phyloP scores from a whole-genome alignment of 2,329 filamentous ascomycete genomes.

The Grosmannia penicillata region DNA sequence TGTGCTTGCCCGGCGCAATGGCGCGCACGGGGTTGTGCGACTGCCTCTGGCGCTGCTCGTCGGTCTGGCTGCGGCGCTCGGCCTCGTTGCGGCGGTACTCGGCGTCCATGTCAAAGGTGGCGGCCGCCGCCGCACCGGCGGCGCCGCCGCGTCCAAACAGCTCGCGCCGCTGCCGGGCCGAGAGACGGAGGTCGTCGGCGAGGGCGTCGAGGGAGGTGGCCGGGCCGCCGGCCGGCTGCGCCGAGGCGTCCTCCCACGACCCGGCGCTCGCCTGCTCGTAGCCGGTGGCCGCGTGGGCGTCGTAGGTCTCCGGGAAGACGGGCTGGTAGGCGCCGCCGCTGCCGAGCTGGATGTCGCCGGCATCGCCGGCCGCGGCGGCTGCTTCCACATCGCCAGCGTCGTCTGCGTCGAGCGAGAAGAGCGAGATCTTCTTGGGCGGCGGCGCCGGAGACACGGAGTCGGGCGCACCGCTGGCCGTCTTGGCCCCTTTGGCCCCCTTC shows the following conservation, averaged over 20 bases:
- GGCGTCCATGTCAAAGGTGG: constrained; percentile 77
- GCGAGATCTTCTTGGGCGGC: constrained; percentile 47
- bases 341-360: constrained; percentile 1
- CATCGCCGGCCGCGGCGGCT: constrained; percentile 10
- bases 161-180: constrained; percentile 61
- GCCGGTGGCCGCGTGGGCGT: constrained; percentile 19
- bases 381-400: constrained; percentile 30
- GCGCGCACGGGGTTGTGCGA: constrained; percentile 70
- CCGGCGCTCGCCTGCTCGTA: constrained; percentile 16
- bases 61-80: constrained; percentile 53
- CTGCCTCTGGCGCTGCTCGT: constrained; percentile 52
- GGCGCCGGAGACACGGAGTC: constrained; percentile 9
- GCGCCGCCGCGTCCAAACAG: constrained; percentile 59
- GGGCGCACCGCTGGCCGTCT: constrained; percentile 1
- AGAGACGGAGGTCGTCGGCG: constrained; percentile 65
- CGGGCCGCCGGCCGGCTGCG: constrained; percentile 20
- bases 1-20: constrained; percentile 81
- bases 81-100: constrained; percentile 81
- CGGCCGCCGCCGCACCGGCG: constrained; percentile 39
- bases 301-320: constrained; percentile 24
- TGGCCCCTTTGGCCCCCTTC: constrained; percentile 21
- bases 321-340: constrained; percentile 30
- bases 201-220: constrained; percentile 47
- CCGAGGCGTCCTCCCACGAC: too few species aligned
- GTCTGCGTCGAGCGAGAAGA: constrained; percentile 50